Base-by-base conservation (phyloP, 345 rosid species). In the Syzygium grande region DNA sequence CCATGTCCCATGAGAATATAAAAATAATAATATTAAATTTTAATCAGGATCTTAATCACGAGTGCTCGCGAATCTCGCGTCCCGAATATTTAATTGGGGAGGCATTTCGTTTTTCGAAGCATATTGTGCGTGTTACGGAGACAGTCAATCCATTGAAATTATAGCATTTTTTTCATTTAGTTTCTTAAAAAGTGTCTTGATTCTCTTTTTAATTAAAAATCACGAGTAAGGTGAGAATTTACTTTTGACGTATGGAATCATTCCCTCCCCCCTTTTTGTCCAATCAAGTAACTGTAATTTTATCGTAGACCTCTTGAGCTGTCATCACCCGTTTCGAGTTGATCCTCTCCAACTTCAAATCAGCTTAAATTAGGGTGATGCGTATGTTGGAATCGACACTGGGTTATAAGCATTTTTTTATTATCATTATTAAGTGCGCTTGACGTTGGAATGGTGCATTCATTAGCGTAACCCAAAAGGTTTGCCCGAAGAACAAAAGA, bases 51-150 rank as follows among this genome's bases (percentile, higher is more conserved):
- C 22, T 65, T 30, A 30, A 16, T 8, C 41, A 16, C 11, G 6
- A 16, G 78, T 16, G 41, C 43, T 65, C 23, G 1, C 22, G 11
- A 15, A 16, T 2, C 16, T 15, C 6, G 23, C 22, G 4, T 30
- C 16, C 7, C 9, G 5, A 30, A 65, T 65, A 13, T 7, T 6
- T n/a, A 14, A 13, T 29, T 29, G 38, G 14, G 7, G 4, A 61
- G 29, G 14, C 3, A 13, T n/a, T n/a, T n/a, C 17, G 0, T 6
- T 1, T 59, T 10, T 15, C 15, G 11, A 59, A 59, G 16, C 13
- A 27, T 11, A 3, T 5, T 59, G 29, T 59, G 5, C 5, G 12
- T 5, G 2, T 13, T 0, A 4, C 6, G 19, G 19, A 27, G 19
- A 61, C 38, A 3, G 15, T 61, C 16, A 3, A 43, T 43, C 6